Evolutionary conservation across 306 rosid genomes (phyloP), one percentile per base, ranked within the genome.

Genomic region (Fagus sylvatica): DNA sequence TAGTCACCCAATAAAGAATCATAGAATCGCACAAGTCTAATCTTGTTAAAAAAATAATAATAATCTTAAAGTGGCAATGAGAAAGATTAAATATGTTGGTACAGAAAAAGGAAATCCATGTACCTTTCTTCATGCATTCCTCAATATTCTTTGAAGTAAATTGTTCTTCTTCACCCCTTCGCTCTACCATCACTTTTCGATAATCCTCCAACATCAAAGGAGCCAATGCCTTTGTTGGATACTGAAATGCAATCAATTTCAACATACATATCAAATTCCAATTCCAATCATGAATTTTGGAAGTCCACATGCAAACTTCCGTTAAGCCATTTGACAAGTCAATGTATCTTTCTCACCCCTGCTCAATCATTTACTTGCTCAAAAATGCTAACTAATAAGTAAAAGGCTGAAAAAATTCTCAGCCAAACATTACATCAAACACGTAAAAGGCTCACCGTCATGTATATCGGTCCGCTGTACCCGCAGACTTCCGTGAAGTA

Each of bases 401-500:
- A 3, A 17, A n/a, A n/a, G n/a, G n/a, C n/a, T n/a, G 10, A 43
- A 43, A 43, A 2, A 46, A 46, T 8, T 2, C 51, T 46, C 51
- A 46, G 15, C 30, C 36, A 79, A 71, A 59, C 85, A 85, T 86
- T 90, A 78, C 72, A 77, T 71, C 89, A 71, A 87, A 73, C 84
- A 86, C 37, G 4, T 77, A 53, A 59, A 3, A 74, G 70, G 76
- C 80, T 76, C 80, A 94, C 98, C 79, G 98, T 94, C 98, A 94
- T 94, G 81, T 94, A 94, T 85, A 94, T 71, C 5, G 98, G 97
- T 37, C 98, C 98, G 1, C 40, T 13, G 65, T 89, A 92, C 15
- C 98, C 97, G 39, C 96, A 94, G 72, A 94, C 97, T 85, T 94
- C 89, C 0, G 98, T 90, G 92, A 94, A 92, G 81, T 89, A 94